These are phyloP conservation scores for Babesia ovata DNA, from an alignment of 169 alveolate genomes.

Conservation along the genomic window DNA sequence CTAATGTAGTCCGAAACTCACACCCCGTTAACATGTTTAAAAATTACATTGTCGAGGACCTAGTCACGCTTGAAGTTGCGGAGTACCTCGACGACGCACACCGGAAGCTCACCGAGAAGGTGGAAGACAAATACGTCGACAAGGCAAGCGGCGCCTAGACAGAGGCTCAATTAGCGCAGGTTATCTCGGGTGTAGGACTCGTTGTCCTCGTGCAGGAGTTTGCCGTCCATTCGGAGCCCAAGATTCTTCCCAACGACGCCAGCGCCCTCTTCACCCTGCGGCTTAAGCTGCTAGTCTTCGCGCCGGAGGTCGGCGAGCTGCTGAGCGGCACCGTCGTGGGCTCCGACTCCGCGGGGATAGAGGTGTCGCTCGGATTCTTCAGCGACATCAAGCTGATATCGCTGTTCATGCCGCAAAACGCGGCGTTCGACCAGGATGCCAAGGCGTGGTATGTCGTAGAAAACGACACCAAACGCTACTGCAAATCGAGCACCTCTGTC, in stretches of 20 bases:
- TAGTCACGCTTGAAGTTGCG: conserved; percentile 31
- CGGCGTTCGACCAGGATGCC: conserved; percentile 23
- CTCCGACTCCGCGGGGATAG: conserved; percentile 23
- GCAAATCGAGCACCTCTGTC: conserved; percentile 10
- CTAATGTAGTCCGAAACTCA: background rate
- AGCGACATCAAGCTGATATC: conserved; percentile 50
- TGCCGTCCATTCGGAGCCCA: conserved; percentile 20
- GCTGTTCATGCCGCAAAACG: conserved; percentile 19
- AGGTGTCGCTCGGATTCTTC: conserved; percentile 59
- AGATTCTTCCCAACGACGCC: conserved; percentile 55
- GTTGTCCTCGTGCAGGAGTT: conserved; percentile 39
- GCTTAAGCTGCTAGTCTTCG: conserved; percentile 47
- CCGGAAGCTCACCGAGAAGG: conserved; percentile 18
- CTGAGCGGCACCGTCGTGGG: conserved; percentile 30
- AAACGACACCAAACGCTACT: background rate
- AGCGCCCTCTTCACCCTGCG: conserved; percentile 46
- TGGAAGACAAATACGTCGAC: conserved; percentile 57
- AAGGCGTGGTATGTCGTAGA: conserved; percentile 24
- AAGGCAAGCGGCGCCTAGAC: conserved; percentile 12
- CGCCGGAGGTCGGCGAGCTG: conserved; percentile 37
- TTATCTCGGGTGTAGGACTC: conserved; percentile 49
- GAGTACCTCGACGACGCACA: conserved; percentile 54
- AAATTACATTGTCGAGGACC: conserved; percentile 44
- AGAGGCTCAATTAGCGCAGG: conserved; percentile 4
- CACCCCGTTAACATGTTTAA: conserved; percentile 44